Percentiles rank a stretch among this genome's conserved stretches.
Evolutionary conservation across 2,329 filamentous ascomycete species (phyloP).

Genomic region (Lachnellula cervina): DNA sequence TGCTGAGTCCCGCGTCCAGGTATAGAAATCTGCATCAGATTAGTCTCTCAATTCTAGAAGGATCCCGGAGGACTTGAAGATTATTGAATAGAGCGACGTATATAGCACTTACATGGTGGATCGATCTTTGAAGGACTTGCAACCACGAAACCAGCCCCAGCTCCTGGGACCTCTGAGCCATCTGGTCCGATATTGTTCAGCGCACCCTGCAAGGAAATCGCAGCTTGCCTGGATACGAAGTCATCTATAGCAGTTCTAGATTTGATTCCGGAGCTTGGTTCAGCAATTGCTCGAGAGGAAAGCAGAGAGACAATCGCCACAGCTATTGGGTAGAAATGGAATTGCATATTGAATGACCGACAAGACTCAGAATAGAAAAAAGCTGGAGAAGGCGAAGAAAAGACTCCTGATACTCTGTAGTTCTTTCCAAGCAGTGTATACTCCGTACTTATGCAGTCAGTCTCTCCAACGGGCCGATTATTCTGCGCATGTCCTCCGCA

Average conservation of each 20-base stretch:
- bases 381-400: not conserved
- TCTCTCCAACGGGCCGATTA: constrained; percentile 5
- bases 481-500: constrained; percentile 1
- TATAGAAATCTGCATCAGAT: constrained; percentile 59
- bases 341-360: constrained; percentile 3
- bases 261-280: constrained; percentile 2
- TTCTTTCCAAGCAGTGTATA: not conserved
- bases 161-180: constrained; percentile 44
- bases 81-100: not conserved
- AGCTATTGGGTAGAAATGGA: not conserved
- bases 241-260: constrained; percentile 22
- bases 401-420: not conserved
- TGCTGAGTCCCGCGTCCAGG: constrained; percentile 73
- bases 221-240: constrained; percentile 42
- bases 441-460: not conserved
- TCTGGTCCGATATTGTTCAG: constrained; percentile 51
- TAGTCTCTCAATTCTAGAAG: not conserved
- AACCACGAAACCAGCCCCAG: constrained; percentile 46
- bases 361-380: not conserved
- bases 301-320: not conserved
- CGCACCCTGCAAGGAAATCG: constrained; percentile 45
- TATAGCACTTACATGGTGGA: constrained; percentile 45
- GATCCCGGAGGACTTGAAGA: not conserved
- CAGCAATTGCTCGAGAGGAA: constrained; percentile 6
- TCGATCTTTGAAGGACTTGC: constrained; percentile 50